phyloP scores from a whole-genome alignment of 768 basidiomycete species.

The Lyophyllum shimeji region DNA sequence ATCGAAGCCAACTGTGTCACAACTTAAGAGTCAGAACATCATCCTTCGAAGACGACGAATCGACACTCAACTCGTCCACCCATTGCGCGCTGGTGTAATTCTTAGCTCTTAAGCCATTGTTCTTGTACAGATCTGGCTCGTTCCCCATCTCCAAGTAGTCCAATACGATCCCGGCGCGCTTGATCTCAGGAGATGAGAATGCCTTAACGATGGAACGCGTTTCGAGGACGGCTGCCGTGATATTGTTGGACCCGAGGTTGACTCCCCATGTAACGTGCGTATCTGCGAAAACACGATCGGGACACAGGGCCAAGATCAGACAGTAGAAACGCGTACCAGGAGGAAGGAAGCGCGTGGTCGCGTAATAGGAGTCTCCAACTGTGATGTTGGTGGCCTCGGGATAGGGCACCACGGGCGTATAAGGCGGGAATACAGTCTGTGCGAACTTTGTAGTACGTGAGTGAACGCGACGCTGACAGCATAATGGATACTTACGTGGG shows the following conservation, averaged over 20 bases:
- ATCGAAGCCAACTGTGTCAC: constrained; percentile 17
- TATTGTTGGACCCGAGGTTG: constrained; percentile 57
- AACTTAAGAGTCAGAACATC: background rate
- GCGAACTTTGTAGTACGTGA: constrained; percentile 33
- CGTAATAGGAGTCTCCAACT: constrained; percentile 59
- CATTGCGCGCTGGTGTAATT: constrained; percentile 47
- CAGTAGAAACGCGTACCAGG: constrained; percentile 10
- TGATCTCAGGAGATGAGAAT: constrained; percentile 42
- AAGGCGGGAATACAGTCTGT: constrained; percentile 48
- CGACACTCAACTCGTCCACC: constrained; percentile 44
- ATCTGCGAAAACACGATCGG: constrained; percentile 29
- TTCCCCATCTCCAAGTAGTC: constrained; percentile 65
- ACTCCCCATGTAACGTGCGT: constrained; percentile 69
- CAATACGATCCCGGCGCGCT: constrained; percentile 41
- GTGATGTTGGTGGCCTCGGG: constrained; percentile 64
- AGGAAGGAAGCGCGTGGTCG: constrained; percentile 21
- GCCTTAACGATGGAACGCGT: constrained; percentile 50
- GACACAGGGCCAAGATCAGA: background rate
- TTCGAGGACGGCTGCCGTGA: constrained; percentile 49
- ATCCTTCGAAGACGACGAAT: background rate
- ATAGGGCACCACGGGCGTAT: constrained; percentile 52
- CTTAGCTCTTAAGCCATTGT: constrained; percentile 41
- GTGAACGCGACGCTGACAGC: background rate
- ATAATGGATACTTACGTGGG: constrained; percentile 36
- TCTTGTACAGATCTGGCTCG: constrained; percentile 56